phyloP scores from a whole-genome alignment of 331 rosid species.

The Saraca asoca region DNA sequence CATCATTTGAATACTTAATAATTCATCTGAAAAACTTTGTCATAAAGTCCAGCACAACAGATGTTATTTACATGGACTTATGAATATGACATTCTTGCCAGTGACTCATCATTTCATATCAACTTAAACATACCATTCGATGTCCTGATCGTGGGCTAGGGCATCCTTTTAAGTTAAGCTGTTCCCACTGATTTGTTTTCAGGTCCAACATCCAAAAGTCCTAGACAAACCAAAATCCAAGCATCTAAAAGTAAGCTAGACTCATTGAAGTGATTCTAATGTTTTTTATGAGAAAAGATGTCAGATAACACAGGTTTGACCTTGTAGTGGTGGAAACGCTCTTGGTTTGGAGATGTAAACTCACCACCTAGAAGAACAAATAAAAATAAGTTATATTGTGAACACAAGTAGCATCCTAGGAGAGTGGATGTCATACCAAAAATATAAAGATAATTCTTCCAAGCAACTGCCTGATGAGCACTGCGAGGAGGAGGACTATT shows the following conservation, averaged over 20 bases:
- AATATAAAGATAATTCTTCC: conserved; percentile 90
- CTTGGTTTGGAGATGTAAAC: conserved; percentile 95
- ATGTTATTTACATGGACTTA: conserved; percentile 2
- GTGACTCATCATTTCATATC: conserved; percentile 13
- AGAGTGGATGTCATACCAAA: conserved; percentile 51
- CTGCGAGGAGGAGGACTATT: conserved; percentile 98
- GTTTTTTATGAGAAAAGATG: conserved; percentile 10
- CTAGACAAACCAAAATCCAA: conserved; percentile 44
- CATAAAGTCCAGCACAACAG: conserved; percentile 5
- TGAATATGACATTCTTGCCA: conserved; percentile 4
- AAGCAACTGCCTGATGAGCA: conserved; percentile 94
- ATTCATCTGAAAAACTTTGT: conserved; percentile 18
- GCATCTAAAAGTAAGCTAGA: conserved; percentile 23
- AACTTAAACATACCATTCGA: conserved; percentile 76
- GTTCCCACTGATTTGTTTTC: conserved; percentile 98
- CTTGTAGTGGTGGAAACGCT: conserved; percentile 99
- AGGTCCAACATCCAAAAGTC: conserved; percentile 96
- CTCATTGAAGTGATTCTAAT: conserved; percentile 17
- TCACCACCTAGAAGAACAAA: conserved; percentile 69
- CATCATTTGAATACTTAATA: conserved; percentile 10
- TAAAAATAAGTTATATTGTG: too few relatives aligned
- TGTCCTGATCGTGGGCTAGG: conserved; percentile 99
- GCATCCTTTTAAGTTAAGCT: conserved; percentile 79
- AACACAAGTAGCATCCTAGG: not conserved
- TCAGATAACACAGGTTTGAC: conserved; percentile 39